A percentile compares a stretch with the other conserved stretches of the same genome.
These are phyloP conservation scores for Apiospora marii DNA, from an alignment of 2,329 filamentous ascomycete species.

Conservation along the genomic window DNA sequence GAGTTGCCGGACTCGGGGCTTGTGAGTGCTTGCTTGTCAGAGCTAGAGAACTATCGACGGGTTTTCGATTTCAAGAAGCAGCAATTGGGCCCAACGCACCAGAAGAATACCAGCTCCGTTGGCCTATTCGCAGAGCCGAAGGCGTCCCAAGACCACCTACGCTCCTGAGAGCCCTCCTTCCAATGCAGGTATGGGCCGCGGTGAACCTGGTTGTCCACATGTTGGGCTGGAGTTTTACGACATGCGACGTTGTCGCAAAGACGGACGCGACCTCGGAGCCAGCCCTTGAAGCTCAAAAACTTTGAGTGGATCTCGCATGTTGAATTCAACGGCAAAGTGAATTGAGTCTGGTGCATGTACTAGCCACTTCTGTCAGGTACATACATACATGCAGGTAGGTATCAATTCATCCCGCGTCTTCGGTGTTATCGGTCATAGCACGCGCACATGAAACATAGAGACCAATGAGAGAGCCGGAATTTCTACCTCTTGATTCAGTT, in stretches of 20 bases:
- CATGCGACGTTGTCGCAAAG: background rate
- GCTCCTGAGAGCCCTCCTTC: constrained; percentile 28
- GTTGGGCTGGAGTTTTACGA: constrained; percentile 20
- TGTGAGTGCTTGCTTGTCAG: constrained; percentile 32
- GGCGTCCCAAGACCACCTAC: constrained; percentile 25
- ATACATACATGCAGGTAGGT: background rate
- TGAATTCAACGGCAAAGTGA: background rate
- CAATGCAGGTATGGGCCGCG: constrained; percentile 32
- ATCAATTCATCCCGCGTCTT: background rate
- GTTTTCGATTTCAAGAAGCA: background rate
- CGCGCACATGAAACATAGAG: background rate
- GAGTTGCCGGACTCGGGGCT: constrained; percentile 34
- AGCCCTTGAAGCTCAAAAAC: constrained; percentile 3
- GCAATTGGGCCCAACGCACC: constrained; percentile 33
- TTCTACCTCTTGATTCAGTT: background rate
- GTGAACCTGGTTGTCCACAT: constrained; percentile 42
- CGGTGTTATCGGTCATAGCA: background rate
- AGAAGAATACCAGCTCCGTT: constrained; percentile 33
- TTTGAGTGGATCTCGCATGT: background rate
- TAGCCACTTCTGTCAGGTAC: background rate
- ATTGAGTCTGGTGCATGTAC: background rate
- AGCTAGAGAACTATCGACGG: constrained; percentile 18
- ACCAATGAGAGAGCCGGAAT: background rate
- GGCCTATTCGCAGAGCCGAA: constrained; percentile 30
- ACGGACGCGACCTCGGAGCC: background rate